Evolutionary conservation across 768 basidiomycete species (phyloP), one percentile per base, ranked within the genome.

Genomic region (Mycena leptocephala): DNA sequence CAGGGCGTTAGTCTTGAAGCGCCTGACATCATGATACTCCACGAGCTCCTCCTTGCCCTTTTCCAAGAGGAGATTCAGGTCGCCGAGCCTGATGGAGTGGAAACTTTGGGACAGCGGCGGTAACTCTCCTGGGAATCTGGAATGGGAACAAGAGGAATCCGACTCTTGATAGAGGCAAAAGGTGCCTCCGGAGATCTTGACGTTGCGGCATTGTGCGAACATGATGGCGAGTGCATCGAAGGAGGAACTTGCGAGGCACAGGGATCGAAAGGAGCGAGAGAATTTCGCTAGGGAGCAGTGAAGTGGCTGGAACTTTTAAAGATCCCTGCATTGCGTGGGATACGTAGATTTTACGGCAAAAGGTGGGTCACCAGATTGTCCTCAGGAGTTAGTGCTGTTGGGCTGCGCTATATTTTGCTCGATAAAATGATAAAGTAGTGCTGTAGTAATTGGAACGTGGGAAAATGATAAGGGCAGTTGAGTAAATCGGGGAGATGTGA

Each of bases 31-130:
- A 9, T 6, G 43, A 28, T 61, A 61, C 59, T 62, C 32, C 5
- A 70, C 58, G 24, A 62, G 35, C 2, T 62, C 32, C 46, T 70
- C 41, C 14, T 28, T 35, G n/a, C 58, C 30, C 2, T 51, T 48
- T 24, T 70, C 58, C 30, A n/a, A 33, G 32, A 61, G n/a, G 18
- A 70, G 59, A 37, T 70, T 39, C 22, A 70, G 59, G 28, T 70
- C 69, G 14, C 69, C 58, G n/a, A 51, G 58, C 24, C 59, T 22
- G 33, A 70, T 13, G 28, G 18, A 48, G 46, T 51, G 56, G 58
- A 70, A 70, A 28, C 16, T 33, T 20, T 11, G 22, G 46, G 46
- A 13, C 8, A 41, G 16, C 5, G 7, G 20, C 16, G 39, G 4
- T 43, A 9, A 16, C 9, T 43, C 32, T 10, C 5, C 41, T 22